Evolutionary conservation across 331 rosid species (phyloP).

Genomic region (Dryas integrifolia): DNA sequence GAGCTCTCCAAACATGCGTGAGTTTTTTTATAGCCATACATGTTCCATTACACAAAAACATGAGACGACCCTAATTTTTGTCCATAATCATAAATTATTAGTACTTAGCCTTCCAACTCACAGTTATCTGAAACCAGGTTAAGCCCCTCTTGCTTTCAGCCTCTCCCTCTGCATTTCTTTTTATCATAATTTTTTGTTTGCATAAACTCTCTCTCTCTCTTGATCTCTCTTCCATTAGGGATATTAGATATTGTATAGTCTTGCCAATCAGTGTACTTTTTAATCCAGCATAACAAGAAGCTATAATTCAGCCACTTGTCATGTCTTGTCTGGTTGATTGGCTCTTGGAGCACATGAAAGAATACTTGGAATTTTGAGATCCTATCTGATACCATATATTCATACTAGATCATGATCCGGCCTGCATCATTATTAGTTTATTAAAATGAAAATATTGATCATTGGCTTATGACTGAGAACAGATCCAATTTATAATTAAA

Average conservation of each 20-base stretch:
- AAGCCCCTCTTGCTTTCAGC: too few species aligned
- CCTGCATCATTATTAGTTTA: not conserved
- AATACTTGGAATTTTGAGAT: not conserved
- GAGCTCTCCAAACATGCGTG: not conserved
- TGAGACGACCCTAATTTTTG: not conserved
- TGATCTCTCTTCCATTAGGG: not conserved
- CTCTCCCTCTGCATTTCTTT: not conserved
- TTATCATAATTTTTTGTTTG: too few species aligned
- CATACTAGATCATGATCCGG: not conserved
- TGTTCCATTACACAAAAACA: not conserved
- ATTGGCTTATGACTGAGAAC: too few species aligned
- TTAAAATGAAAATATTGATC: not conserved
- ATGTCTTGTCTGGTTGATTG: slow-evolving; percentile 2
- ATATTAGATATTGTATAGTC: not conserved
- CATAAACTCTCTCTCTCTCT: too few species aligned
- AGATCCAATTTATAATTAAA: too few species aligned
- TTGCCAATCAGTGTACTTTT: not conserved
- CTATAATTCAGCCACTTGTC: not conserved
- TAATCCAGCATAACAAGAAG: not conserved
- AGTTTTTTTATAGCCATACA: not conserved
- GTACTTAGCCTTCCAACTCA: not conserved
- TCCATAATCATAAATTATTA: not conserved
- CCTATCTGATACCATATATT: not conserved
- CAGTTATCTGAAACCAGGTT: not conserved
- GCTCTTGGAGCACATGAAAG: slow-evolving; percentile 15